phyloP scores from a whole-genome alignment of 1,284 basidiomycete genomes.

The Hypsizygus ulmarius region DNA sequence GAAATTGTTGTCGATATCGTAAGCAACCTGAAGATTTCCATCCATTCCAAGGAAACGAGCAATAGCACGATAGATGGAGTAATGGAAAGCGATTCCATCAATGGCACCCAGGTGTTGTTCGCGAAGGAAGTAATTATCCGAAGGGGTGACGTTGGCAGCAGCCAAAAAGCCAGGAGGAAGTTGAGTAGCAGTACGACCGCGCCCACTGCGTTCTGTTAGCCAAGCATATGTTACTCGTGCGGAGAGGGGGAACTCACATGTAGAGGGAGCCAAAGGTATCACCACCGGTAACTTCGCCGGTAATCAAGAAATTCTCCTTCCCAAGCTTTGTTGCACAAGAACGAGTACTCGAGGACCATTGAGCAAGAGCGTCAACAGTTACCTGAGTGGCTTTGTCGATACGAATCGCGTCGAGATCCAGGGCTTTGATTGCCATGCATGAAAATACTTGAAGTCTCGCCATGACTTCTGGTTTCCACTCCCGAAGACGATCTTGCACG shows the following conservation, averaged over 20 bases:
- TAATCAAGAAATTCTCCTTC: constrained; percentile 86
- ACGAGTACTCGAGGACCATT: constrained; percentile 73
- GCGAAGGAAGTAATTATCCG: constrained; percentile 76
- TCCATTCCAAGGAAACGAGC: constrained; percentile 90
- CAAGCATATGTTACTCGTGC: constrained; percentile 8
- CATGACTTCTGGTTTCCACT: constrained; percentile 81
- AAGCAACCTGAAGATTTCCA: constrained; percentile 85
- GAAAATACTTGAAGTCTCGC: constrained; percentile 74
- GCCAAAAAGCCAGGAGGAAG: constrained; percentile 61
- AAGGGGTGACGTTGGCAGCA: constrained; percentile 63
- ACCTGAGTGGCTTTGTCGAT: constrained; percentile 93
- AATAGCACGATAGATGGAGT: constrained; percentile 84
- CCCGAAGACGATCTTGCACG: constrained; percentile 89
- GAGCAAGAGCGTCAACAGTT: constrained; percentile 74
- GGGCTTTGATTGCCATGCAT: constrained; percentile 81
- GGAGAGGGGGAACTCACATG: constrained; percentile 45
- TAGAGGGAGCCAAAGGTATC: constrained; percentile 87
- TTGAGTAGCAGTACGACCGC: constrained; percentile 77
- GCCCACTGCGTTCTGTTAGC: constrained; percentile 51
- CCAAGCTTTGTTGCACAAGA: constrained; percentile 67
- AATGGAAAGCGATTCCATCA: constrained; percentile 85
- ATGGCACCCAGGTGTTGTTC: constrained; percentile 58
- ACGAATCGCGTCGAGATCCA: constrained; percentile 90
- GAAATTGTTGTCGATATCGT: constrained; percentile 80
- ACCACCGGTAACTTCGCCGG: constrained; percentile 93